Percentiles rank a stretch among this genome's conserved stretches.
Evolutionary conservation across 2,329 filamentous ascomycete species (phyloP).

Genomic region (Madurella fahalii): DNA sequence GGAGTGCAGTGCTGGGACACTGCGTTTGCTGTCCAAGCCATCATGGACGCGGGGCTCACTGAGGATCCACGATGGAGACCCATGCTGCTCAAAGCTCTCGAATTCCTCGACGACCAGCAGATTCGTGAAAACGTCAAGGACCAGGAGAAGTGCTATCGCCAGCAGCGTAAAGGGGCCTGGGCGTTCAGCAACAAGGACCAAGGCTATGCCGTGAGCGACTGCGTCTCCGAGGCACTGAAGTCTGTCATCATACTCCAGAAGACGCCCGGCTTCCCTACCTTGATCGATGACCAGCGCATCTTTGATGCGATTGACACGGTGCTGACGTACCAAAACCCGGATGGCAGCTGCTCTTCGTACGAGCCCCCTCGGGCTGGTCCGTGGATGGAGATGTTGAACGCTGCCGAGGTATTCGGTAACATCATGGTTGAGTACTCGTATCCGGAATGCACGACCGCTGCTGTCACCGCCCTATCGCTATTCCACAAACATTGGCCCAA

Average conservation of each 20-base stretch:
- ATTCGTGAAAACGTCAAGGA: conserved; percentile 78
- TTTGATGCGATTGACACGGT: conserved; percentile 88
- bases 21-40: conserved; percentile 79
- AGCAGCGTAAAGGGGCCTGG: conserved; percentile 90
- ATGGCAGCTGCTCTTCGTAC: conserved; percentile 86
- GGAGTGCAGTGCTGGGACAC: conserved; percentile 99
- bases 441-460: conserved; percentile 93
- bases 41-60: conserved; percentile 75
- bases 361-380: conserved; percentile 76
- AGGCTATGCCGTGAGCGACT: conserved; percentile 94
- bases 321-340: conserved; percentile 82
- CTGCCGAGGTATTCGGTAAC: conserved; percentile 89
- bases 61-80: conserved; percentile 70
- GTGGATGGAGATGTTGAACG: conserved; percentile 81
- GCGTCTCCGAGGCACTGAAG: conserved; percentile 86
- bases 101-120: conserved; percentile 87
- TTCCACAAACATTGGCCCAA: conserved; percentile 79
- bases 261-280: conserved; percentile 66
- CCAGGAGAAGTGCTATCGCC: conserved; percentile 78
- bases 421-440: conserved; percentile 99
- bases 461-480: conserved; percentile 78
- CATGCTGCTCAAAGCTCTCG: conserved; percentile 77
- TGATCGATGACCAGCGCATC: conserved; percentile 73
- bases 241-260: conserved; percentile 77
- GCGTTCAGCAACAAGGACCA: conserved; percentile 90